Conservation (phyloP, 805 yeast species). For the Jamesozyma jinghongensis region DNA sequence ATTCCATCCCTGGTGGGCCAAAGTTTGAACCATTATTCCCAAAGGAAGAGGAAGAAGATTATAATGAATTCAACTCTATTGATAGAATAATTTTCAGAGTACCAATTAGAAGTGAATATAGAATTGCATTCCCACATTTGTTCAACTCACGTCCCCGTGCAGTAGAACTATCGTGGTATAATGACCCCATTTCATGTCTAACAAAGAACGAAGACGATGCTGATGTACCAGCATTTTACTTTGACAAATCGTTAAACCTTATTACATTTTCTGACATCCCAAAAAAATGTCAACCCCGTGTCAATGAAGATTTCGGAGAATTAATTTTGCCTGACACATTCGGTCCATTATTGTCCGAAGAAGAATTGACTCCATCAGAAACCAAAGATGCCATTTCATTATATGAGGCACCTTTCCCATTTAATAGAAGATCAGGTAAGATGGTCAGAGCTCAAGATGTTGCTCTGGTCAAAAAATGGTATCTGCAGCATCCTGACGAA, state of each 20-base stretch:
- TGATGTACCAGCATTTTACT: slow-evolving; percentile 47
- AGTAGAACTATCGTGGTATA: slow-evolving; percentile 54
- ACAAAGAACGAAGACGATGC: slow-evolving; percentile 36
- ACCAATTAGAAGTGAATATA: slow-evolving; percentile 72
- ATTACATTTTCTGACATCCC: slow-evolving; percentile 30
- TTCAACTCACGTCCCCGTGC: slow-evolving; percentile 70
- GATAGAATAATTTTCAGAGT: slow-evolving; percentile 77
- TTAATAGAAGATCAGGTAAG: slow-evolving; percentile 61
- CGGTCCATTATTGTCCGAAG: slow-evolving; percentile 45
- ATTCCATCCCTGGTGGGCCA: slow-evolving; percentile 92
- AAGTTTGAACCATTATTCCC: slow-evolving; percentile 80
- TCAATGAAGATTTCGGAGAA: slow-evolving; percentile 29
- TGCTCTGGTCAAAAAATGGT: slow-evolving; percentile 76
- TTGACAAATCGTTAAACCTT: slow-evolving; percentile 48
- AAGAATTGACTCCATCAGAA: slow-evolving; percentile 38
- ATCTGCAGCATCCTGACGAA: slow-evolving; percentile 54
- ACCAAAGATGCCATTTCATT: slow-evolving; percentile 52
- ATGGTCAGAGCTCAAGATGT: slow-evolving; percentile 85
- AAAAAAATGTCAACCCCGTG: slow-evolving; percentile 2
- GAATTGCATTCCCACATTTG: slow-evolving; percentile 76
- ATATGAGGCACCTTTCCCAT: slow-evolving; percentile 82
- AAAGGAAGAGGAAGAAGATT: slow-evolving; percentile 64
- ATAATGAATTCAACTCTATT: slow-evolving; percentile 80
- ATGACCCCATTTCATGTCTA: slow-evolving; percentile 49
- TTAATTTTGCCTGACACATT: slow-evolving; percentile 36